phyloP scores from a whole-genome alignment of 1,284 basidiomycete genomes.

The Ceratobasidium sp. region DNA sequence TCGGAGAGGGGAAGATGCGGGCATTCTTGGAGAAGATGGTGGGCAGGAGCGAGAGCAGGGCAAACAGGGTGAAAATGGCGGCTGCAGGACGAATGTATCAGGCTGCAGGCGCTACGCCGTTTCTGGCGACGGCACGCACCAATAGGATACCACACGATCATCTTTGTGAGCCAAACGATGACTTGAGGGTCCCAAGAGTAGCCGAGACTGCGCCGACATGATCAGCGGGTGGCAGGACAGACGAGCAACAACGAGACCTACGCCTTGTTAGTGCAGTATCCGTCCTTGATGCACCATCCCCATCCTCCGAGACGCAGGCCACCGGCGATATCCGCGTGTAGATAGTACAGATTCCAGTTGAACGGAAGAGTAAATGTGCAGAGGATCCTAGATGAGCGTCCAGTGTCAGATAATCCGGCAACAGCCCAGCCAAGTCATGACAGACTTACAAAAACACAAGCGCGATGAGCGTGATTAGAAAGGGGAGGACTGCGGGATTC shows the following conservation, averaged over 20 bases:
- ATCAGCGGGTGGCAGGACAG: slow-evolving; percentile 6
- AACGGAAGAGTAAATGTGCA: slow-evolving; percentile 31
- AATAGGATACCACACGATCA: slow-evolving; percentile 37
- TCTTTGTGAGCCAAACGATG: slow-evolving; percentile 38
- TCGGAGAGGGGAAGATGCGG: slow-evolving; percentile 34
- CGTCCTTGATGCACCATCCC: slow-evolving; percentile 29
- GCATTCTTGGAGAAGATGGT: slow-evolving; percentile 30
- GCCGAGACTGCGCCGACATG: slow-evolving; percentile 1
- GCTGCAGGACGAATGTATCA: neutral
- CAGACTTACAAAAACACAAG: slow-evolving; percentile 31
- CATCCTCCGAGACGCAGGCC: slow-evolving; percentile 31
- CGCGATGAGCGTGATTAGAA: slow-evolving; percentile 30
- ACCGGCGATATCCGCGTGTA: slow-evolving; percentile 26
- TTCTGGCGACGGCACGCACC: slow-evolving; percentile 7
- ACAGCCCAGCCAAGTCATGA: neutral
- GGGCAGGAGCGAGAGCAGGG: slow-evolving; percentile 13
- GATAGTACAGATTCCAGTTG: slow-evolving; percentile 36
- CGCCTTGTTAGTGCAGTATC: slow-evolving; percentile 17
- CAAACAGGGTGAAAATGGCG: slow-evolving; percentile 23
- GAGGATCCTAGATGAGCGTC: slow-evolving; percentile 9
- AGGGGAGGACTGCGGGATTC: slow-evolving; percentile 30
- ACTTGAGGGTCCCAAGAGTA: slow-evolving; percentile 31
- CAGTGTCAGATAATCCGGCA: slow-evolving; percentile 6
- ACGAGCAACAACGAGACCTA: neutral
- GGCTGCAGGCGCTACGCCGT: neutral